phyloP scores from a whole-genome alignment of 495 filamentous ascomycete species.

The Neurospora sp. region DNA sequence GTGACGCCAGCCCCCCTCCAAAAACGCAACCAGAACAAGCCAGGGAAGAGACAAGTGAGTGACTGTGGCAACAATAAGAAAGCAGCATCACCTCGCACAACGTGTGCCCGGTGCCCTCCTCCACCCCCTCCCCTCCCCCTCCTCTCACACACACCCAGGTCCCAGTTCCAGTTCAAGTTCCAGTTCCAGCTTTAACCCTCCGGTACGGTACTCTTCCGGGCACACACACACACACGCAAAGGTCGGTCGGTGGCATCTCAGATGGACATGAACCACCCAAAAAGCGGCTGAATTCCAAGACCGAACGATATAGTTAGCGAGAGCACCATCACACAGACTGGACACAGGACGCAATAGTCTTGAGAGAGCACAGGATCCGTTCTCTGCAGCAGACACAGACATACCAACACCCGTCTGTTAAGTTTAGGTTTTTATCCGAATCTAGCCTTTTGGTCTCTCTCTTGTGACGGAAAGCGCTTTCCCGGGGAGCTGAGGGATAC shows the following conservation, averaged over 20 bases:
- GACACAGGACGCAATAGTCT: background rate
- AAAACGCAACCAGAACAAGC: background rate
- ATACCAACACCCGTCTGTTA: background rate
- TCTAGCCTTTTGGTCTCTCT: background rate
- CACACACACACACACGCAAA: background rate
- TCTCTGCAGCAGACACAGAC: background rate
- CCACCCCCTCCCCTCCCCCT: background rate
- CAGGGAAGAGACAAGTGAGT: background rate
- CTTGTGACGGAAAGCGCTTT: background rate
- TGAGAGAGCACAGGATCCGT: background rate
- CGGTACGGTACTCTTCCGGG: background rate
- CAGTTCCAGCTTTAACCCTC: background rate
- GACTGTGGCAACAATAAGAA: background rate
- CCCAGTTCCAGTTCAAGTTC: background rate
- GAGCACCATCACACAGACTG: background rate
- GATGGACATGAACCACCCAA: background rate
- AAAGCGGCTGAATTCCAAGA: background rate
- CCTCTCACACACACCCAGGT: background rate
- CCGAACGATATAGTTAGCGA: background rate
- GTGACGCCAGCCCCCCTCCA: background rate
- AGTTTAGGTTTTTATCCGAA: background rate
- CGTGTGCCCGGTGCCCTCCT: background rate
- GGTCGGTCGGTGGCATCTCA: background rate
- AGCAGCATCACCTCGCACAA: background rate
- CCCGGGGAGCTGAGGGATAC: background rate